Evolutionary conservation across 306 rosid genomes (phyloP), one percentile per base, ranked within the genome.

Genomic region (Prunus padus): DNA sequence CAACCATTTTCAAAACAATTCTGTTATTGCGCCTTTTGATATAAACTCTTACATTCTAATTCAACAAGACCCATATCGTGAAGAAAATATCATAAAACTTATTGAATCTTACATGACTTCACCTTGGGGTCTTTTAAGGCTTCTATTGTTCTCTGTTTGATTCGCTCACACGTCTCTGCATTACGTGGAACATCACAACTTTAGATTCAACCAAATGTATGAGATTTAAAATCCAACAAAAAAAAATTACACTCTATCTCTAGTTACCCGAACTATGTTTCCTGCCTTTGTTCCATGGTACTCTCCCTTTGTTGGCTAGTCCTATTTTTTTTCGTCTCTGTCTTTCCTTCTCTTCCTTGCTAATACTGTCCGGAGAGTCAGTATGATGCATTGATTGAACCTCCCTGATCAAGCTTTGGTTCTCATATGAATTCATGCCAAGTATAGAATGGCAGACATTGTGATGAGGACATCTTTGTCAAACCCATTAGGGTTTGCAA

Each of bases 231-330:
- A 52, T 64, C 69, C 55, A n/a, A 63, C 15, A 25, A 25, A 37
- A 22, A 62, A 33, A 25, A 54, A 33, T 37, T 56, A 63, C 62
- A 47, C 51, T 40, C 37, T 15, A 42, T 25, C 73, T 57, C 75
- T 56, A 69, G 70, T 78, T 84, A 92, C 97, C 97, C 79, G 85
- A 69, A 68, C 79, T 77, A 81, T 95, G 99, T 76, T 90, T 87
- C 89, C 80, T 89, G 78, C 97, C 98, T 75, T 92, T 95, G 87
- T 95, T 95, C 99, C 99, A 95, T 54, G 97, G 97, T n/a, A 85
- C 91, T 79, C 54, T 90, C 67, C 97, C 97, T 82, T 82, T 92
- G 89, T 95, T 95, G 5, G 98, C 97, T 40, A 86, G 78, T 69
- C 93, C 99, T 75, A 92, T 95, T 76, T 73, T 92, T 68, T 66